These are phyloP conservation scores for Talaromyces liani DNA, from an alignment of 495 filamentous ascomycete species.

Conservation along the genomic window DNA sequence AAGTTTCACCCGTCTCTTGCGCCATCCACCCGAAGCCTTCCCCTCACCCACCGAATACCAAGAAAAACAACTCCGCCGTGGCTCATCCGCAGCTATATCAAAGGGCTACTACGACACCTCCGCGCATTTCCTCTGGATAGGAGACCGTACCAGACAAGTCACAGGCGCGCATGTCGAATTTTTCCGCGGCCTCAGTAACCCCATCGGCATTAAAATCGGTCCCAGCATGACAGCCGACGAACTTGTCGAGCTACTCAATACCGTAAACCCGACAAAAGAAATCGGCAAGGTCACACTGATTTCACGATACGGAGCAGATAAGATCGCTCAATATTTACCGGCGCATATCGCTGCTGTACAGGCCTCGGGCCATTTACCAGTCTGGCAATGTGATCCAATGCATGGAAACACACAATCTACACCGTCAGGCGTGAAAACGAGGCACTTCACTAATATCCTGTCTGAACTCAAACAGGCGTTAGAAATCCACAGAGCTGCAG, in stretches of 20 bases:
- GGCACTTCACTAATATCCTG: constrained; percentile 79
- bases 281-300: constrained; percentile 92
- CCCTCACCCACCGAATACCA: constrained; percentile 7
- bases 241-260: constrained; percentile 66
- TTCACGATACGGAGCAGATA: constrained; percentile 79
- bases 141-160: constrained; percentile 88
- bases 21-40: constrained; percentile 43
- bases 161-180: constrained; percentile 93
- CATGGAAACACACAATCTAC: constrained; percentile 71
- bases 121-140: constrained; percentile 98
- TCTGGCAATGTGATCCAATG: constrained; percentile 99
- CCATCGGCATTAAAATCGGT: constrained; percentile 92
- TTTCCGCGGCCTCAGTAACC: constrained; percentile 93
- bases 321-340: constrained; percentile 63
- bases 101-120: constrained; percentile 78
- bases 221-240: constrained; percentile 71
- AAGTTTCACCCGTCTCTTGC: constrained; percentile 66
- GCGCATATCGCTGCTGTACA: constrained; percentile 83
- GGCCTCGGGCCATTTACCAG: constrained; percentile 61
- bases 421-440: constrained; percentile 69
- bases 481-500: constrained; percentile 71
- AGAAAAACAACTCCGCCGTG: constrained; percentile 5
- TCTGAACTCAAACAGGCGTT: constrained; percentile 74
- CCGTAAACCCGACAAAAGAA: constrained; percentile 74
- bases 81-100: constrained; percentile 11